Percentiles rank a stretch among this genome's conserved stretches.
Conservation (phyloP, 2,329 filamentous ascomycete genomes). For the Aschersonia sp. region DNA sequence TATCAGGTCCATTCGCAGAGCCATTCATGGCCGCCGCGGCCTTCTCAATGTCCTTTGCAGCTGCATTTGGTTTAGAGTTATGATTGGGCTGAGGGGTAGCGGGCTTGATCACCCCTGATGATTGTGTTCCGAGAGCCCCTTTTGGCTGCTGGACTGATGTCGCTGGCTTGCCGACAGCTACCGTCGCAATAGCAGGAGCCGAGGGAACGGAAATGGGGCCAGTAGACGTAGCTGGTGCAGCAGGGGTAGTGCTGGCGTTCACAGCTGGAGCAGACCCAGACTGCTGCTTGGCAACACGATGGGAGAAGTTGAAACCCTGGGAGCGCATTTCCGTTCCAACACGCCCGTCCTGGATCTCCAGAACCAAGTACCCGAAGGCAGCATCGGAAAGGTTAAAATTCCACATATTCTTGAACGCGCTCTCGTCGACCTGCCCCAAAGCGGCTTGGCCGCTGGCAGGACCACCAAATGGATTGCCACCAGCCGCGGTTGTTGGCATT, state of each 20-base stretch:
- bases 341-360: constrained; percentile 88
- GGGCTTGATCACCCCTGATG: constrained; percentile 22
- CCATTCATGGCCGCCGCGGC: constrained; percentile 34
- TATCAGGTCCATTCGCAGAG: constrained; percentile 34
- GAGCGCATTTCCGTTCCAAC: constrained; percentile 98
- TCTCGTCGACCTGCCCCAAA: constrained; percentile 89
- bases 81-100: constrained; percentile 36
- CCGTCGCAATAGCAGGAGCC: constrained; percentile 20
- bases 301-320: constrained; percentile 98
- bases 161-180: constrained; percentile 20
- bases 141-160: constrained; percentile 26
- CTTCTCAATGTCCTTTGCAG: constrained; percentile 42
- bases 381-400: constrained; percentile 98
- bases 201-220: constrained; percentile 14
- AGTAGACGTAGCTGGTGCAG: constrained; percentile 10
- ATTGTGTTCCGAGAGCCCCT: constrained; percentile 20
- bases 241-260: constrained; percentile 14
- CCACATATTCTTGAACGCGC: constrained; percentile 99
- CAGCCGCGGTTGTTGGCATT: constrained; percentile 91
- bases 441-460: constrained; percentile 56
- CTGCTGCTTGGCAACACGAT: constrained; percentile 73
- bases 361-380: constrained; percentile 87
- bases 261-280: constrained; percentile 22
- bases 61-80: constrained; percentile 22
- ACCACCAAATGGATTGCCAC: constrained; percentile 92